Evolutionary conservation across 768 basidiomycete genomes (phyloP).

Genomic region (Basidioascus undulatus): DNA sequence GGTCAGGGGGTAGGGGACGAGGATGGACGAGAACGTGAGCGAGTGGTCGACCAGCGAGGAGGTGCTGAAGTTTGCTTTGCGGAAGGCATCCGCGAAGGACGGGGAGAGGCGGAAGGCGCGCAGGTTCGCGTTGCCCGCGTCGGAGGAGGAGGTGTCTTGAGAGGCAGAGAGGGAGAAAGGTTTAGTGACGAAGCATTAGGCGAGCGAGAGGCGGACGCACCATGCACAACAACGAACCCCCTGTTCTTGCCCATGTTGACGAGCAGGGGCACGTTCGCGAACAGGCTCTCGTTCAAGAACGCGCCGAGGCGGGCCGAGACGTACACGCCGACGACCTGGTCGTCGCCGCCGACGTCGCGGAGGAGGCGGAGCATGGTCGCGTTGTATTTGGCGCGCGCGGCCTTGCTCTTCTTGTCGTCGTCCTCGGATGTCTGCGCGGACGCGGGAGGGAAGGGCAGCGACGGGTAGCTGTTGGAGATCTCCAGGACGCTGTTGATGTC

Average conservation of each 20-base stretch:
- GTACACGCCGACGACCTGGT: constrained; percentile 83
- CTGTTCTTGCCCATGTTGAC: constrained; percentile 66
- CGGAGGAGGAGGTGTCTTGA: constrained; percentile 49
- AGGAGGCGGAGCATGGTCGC: constrained; percentile 60
- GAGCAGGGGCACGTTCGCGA: constrained; percentile 64
- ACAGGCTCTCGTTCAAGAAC: constrained; percentile 53
- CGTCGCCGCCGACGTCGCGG: constrained; percentile 74
- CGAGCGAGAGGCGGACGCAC: constrained; percentile 21
- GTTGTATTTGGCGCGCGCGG: constrained; percentile 45
- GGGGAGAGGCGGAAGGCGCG: constrained; percentile 65
- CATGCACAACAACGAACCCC: constrained; percentile 63
- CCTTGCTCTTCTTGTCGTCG: constrained; percentile 58
- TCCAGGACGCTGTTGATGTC: constrained; percentile 79
- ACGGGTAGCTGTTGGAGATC: constrained; percentile 69
- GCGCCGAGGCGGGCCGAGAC: constrained; percentile 67
- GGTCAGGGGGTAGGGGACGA: constrained; percentile 65
- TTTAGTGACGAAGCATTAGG: background rate
- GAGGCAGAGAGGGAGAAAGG: constrained; percentile 10
- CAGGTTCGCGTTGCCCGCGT: constrained; percentile 64
- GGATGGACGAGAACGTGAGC: constrained; percentile 60
- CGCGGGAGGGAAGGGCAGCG: constrained; percentile 35
- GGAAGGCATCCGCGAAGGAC: constrained; percentile 57
- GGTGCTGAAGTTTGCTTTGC: constrained; percentile 59
- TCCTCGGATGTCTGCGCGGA: too few species aligned
- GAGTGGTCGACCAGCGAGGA: constrained; percentile 50